Evolutionary conservation across 2,329 filamentous ascomycete species (phyloP), one percentile per base, ranked within the genome.

Genomic region (Emmonsiellopsis sp.): DNA sequence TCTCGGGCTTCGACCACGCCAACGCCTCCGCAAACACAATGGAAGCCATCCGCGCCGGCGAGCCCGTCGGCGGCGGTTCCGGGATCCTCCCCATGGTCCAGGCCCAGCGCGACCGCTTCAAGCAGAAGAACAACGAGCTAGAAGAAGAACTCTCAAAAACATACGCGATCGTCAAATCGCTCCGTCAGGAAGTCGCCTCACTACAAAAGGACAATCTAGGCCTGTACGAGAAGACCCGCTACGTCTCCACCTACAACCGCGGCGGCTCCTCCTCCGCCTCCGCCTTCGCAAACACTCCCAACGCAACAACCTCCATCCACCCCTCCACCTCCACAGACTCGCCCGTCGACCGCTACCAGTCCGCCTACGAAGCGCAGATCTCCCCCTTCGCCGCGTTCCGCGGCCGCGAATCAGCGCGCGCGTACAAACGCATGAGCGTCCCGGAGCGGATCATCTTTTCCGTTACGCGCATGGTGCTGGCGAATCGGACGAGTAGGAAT

Each of bases 11-110:
- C 65, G 88, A 95, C 64, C 84, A 87, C 20, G 79, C 82, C 43
- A 76, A 75, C 42, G 68, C 72, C 47, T 75, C 71, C 16, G 67
- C 68, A 37, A 73, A 72, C 38, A 76, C 75, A 11, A 73, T 85
- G 59, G 81, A 84, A 40, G 73, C 79, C 6, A 73, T 85, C 26
- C 78, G 82, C 34, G 79, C 78, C 2, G 87, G 89, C 46, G 81
- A 84, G 57, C 77, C 84, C 7, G 79, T 85, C 53, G 87, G 86
- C 34, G 81, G 87, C 52, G 88, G 89, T 2, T 88, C 88, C 0
- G 89, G 91, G 10, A 96, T 98, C 59, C 76, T 98, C 26, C 94
- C 93, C 35, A 98, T 98, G 94, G 87, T 98, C 51, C 95, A 93
- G 35, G 93, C 94, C 1, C 94, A 98, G 72, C 86, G 93, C 57